Evolutionary conservation across 768 basidiomycete species (phyloP).

Genomic region (Gautieria morchelliformis): DNA sequence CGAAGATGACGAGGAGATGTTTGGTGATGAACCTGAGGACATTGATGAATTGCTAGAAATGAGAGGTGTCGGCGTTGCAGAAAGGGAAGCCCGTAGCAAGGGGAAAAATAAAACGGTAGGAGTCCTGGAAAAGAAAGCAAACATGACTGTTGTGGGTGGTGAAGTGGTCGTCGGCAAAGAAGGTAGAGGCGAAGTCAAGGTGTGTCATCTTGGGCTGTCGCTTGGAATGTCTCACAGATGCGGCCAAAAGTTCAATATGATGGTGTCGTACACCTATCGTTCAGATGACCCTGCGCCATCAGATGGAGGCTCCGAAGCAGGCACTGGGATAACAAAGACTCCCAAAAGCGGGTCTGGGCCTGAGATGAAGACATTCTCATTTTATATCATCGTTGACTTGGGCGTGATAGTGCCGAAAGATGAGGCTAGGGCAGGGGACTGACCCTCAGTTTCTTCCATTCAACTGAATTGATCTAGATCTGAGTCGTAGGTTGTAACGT

Average conservation of each 20-base stretch:
- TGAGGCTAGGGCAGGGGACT: not conserved
- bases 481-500: not conserved
- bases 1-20: slow-evolving; percentile 87
- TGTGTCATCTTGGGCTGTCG: slow-evolving; percentile 26
- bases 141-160: slow-evolving; percentile 80
- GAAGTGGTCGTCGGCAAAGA: slow-evolving; percentile 82
- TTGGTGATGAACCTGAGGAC: slow-evolving; percentile 35
- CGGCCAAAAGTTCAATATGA: slow-evolving; percentile 72
- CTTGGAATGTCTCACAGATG: not conserved
- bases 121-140: slow-evolving; percentile 82
- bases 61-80: slow-evolving; percentile 22
- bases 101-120: slow-evolving; percentile 40
- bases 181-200: slow-evolving; percentile 69
- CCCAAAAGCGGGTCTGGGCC: slow-evolving; percentile 40
- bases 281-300: slow-evolving; percentile 74
- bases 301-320: slow-evolving; percentile 41
- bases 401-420: slow-evolving; percentile 60
- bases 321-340: slow-evolving; percentile 24
- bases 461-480: not conserved
- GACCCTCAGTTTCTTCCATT: no score
- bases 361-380: slow-evolving; percentile 82
- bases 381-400: slow-evolving; percentile 77
- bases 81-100: slow-evolving; percentile 12
- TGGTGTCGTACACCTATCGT: slow-evolving; percentile 88
- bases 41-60: slow-evolving; percentile 39